Conservation (phyloP, 768 basidiomycete species). For the Imleria badia region DNA sequence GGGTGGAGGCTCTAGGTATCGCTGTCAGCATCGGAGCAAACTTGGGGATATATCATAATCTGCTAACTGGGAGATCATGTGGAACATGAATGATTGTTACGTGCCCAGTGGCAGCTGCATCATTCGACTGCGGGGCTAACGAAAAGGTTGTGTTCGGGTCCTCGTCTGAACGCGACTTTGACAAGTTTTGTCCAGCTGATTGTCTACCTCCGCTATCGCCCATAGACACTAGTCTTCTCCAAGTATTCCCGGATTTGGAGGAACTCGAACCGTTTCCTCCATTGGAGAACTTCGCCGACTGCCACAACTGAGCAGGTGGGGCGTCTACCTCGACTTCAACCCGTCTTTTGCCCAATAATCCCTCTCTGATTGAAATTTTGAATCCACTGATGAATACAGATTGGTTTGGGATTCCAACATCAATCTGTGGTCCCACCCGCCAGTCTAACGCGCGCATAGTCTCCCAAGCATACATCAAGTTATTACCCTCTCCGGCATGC, state of each 20-base stretch:
- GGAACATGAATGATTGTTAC: conserved; percentile 2
- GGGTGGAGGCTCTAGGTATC: conserved; percentile 8
- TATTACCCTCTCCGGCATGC: background rate
- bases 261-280: background rate
- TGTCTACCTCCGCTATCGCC: background rate
- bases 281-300: background rate
- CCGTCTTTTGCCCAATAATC: conserved; percentile 2
- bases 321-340: background rate
- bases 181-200: background rate
- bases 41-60: too few relatives aligned
- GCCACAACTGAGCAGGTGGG: background rate
- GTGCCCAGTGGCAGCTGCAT: background rate
- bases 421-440: conserved; percentile 8
- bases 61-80: background rate
- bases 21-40: background rate
- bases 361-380: conserved; percentile 15
- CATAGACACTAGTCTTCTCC: conserved; percentile 1
- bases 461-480: conserved; percentile 16
- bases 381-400: conserved; percentile 24
- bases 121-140: background rate
- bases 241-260: background rate
- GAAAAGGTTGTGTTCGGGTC: background rate
- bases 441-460: conserved; percentile 10
- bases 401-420: conserved; percentile 13
- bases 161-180: background rate